Evolutionary conservation across 176 grass and related monocot species (phyloP), one percentile per base, ranked within the genome.

Genomic region (Oropetium thomaeum): DNA sequence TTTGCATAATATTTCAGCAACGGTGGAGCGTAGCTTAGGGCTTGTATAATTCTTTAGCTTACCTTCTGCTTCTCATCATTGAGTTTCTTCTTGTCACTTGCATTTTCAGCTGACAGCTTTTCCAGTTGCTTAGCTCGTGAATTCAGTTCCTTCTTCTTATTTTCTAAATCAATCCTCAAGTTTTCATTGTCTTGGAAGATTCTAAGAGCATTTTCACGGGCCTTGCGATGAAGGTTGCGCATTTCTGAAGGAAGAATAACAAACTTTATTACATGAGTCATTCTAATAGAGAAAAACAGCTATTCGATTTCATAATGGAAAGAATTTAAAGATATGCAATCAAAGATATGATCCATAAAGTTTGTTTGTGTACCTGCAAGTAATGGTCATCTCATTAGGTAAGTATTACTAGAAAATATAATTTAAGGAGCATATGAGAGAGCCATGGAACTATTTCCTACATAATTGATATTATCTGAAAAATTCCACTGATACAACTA

Each of bases 151-250:
- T 40, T 91, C 60, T 74, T 93, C 67, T 87, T 97, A 51, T 82
- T 79, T 61, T 97, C 90, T 53, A 97, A 87, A 73, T 97, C 85
- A 73, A 65, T 42, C 68, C 78, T 97, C 73, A 97, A 74, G 45
- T 83, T 97, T 67, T 91, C 80, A 69, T 93, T 97, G 33, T 97
- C 90, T 28, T 87, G 83, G 58, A 89, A 79, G 81, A 90, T 69
- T 48, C 74, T 88, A n/a, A 76, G 38, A 77, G 88, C 83, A 89
- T 89, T 77, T 66, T 82, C 85, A 33, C 85, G 80, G 75, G 85
- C 74, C 64, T 28, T 79, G 19, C 79, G 77, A 79, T 97, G 85
- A 78, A 97, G 57, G 33, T 82, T 87, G 42, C 81, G 83, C 88
- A 91, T 88, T 87, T 87, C 94, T 97, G 80, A 71, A 74, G 60